Evolutionary conservation across 805 yeast species (phyloP).

Genomic region (Candida piceae): DNA sequence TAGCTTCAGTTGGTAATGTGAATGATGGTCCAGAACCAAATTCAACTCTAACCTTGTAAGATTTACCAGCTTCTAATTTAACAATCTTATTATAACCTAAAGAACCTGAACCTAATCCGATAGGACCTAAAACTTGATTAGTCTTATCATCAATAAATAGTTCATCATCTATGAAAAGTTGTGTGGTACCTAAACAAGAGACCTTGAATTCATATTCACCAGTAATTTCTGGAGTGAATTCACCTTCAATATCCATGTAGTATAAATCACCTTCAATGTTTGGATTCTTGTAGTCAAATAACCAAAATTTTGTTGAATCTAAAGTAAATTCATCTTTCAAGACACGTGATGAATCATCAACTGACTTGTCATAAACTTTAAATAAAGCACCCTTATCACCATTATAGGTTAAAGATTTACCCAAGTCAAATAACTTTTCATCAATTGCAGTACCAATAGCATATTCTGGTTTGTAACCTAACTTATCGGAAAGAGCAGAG

Average conservation of each 20-base stretch:
- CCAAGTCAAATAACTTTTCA: slow-evolving; percentile 6
- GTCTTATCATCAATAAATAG: slow-evolving; percentile 54
- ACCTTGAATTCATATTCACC: slow-evolving; percentile 50
- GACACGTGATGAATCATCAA: slow-evolving; percentile 13
- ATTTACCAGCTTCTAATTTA: slow-evolving; percentile 37
- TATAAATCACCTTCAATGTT: slow-evolving; percentile 23
- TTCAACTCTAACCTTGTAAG: slow-evolving; percentile 42
- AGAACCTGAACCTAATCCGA: slow-evolving; percentile 53
- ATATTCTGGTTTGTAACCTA: slow-evolving; percentile 21
- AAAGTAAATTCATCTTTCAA: slow-evolving; percentile 20
- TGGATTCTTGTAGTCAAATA: slow-evolving; percentile 26
- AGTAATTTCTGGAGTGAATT: slow-evolving; percentile 40
- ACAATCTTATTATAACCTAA: slow-evolving; percentile 40
- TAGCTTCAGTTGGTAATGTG: slow-evolving; percentile 2
- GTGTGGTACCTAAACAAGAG: slow-evolving; percentile 50
- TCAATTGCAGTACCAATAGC: slow-evolving; percentile 29
- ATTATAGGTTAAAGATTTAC: not conserved
- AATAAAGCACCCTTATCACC: slow-evolving; percentile 21
- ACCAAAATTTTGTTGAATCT: slow-evolving; percentile 5
- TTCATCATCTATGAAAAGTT: slow-evolving; percentile 46
- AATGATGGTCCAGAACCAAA: slow-evolving; percentile 47
- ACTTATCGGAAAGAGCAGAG: slow-evolving; percentile 9
- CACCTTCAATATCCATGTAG: slow-evolving; percentile 41
- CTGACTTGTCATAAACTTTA: slow-evolving; percentile 21
- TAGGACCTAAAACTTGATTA: slow-evolving; percentile 42